Evolutionary conservation across 495 filamentous ascomycete genomes (phyloP), one percentile per base, ranked within the genome.

Genomic region (Geoglossum glabrum): DNA sequence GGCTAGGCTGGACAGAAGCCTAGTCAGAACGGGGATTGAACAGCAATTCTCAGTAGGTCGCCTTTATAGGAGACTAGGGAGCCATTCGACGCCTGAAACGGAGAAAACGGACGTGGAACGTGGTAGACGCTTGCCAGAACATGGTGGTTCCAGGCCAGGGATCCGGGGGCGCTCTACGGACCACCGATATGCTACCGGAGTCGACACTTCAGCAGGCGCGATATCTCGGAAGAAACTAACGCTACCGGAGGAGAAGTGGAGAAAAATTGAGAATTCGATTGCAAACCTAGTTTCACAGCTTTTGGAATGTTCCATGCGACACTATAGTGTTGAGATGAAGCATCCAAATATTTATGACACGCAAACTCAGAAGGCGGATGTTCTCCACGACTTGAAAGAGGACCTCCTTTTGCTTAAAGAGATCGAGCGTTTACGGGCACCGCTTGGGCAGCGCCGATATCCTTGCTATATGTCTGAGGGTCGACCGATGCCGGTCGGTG

Each of bases 201-300:
- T 8, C 1, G 33, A 19, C 33, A 40, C 15, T 36, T 8, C 38
- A 6, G 23, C 26, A 25, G 40, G 0, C 33, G 23, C 15, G 9
- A 27, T 17, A 23, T 7, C 19, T 28, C 21, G 6, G 19, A 25
- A n/a, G 13, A 13, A 38, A 40, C 7, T 23, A 28, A 5, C 28
- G 15, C 31, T 17, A 26, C 26, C 54, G n/a, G 25, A 38, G 43
- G 6, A 28, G 36, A 23, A 33, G 19, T 3, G 10, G 10, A 40
- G 5, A 57, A 3, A 28, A 31, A 1, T 49, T 21, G 38, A 40
- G 36, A 11, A 26, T 31, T 30, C 45, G 50, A 26, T 38, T 70
- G 23, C 23, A 21, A 56, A 56, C 3, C n/a, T 56, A 21, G 54
- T 56, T 11, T 1, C 23, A 27, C 34, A 33, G 15, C 9, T 56